A percentile compares a stretch with the other conserved stretches of the same genome.
phyloP scores from a whole-genome alignment of 176 grass and related monocot genomes.

The Phoenix dactylifera region DNA sequence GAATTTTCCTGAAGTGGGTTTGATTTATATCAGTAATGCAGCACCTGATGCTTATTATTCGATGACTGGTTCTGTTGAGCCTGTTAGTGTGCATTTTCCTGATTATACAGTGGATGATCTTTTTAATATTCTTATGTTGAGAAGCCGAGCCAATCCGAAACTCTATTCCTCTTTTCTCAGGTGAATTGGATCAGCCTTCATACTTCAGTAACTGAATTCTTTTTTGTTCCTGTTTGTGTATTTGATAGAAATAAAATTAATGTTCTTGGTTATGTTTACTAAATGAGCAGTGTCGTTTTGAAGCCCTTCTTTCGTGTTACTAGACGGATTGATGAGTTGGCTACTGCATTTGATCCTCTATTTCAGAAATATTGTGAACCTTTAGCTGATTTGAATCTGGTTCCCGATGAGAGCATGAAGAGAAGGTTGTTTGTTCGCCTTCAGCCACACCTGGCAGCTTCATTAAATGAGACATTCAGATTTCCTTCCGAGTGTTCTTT shows the following conservation, averaged over 20 bases:
- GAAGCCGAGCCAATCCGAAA: constrained; percentile 43
- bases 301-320: constrained; percentile 68
- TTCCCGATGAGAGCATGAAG: constrained; percentile 54
- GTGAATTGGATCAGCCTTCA: constrained; percentile 15
- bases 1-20: constrained; percentile 38
- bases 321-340: constrained; percentile 66
- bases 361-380: constrained; percentile 86
- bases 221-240: no score
- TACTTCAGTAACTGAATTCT: no score
- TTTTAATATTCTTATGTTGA: constrained; percentile 50
- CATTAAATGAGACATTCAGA: constrained; percentile 72
- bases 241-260: neutral
- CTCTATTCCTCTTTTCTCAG: constrained; percentile 73
- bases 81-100: constrained; percentile 57
- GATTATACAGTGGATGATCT: constrained; percentile 77
- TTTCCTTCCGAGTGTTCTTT: constrained; percentile 39
- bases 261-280: constrained; percentile 3
- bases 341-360: constrained; percentile 43
- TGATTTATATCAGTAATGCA: constrained; percentile 75
- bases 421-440: constrained; percentile 70
- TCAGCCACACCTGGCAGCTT: constrained; percentile 59
- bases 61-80: constrained; percentile 63
- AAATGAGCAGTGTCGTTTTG: constrained; percentile 41
- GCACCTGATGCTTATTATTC: constrained; percentile 65
- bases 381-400: constrained; percentile 38